Percentiles rank a stretch among this genome's conserved stretches.
phyloP scores from a whole-genome alignment of 371 early-diverging fungal species.

The Mortierella sp. region DNA sequence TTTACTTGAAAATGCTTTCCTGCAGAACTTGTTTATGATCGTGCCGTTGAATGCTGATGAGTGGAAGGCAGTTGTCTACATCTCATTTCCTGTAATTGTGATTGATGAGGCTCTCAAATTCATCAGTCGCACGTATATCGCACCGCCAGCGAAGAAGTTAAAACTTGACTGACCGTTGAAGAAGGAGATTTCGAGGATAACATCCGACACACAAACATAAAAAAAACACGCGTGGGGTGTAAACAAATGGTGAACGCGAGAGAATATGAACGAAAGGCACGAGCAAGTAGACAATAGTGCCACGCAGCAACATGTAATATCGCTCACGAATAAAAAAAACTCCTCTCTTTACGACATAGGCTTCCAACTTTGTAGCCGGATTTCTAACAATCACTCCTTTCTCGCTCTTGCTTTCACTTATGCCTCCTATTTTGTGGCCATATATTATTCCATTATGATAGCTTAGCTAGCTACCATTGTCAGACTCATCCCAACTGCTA shows the following conservation, averaged over 20 bases:
- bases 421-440: not conserved
- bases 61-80: constrained; percentile 92
- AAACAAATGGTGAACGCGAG: not conserved
- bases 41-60: constrained; percentile 87
- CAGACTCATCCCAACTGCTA: not conserved
- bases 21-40: constrained; percentile 84
- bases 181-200: not conserved
- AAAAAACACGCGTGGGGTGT: not conserved
- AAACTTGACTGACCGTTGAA: constrained; percentile 39
- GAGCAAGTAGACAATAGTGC: too few relatives aligned
- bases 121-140: constrained; percentile 75
- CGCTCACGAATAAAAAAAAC: not conserved
- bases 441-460: constrained; percentile 6
- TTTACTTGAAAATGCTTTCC: not conserved
- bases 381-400: not conserved
- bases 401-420: not conserved
- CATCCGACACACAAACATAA: not conserved
- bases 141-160: constrained; percentile 58
- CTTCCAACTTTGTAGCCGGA: not conserved
- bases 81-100: constrained; percentile 91
- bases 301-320: not conserved
- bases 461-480: not conserved
- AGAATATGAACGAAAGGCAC: too few relatives aligned
- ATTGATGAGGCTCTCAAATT: constrained; percentile 95
- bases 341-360: not conserved